Evolutionary conservation across 306 rosid genomes (phyloP).

Genomic region (Urtica urens): DNA sequence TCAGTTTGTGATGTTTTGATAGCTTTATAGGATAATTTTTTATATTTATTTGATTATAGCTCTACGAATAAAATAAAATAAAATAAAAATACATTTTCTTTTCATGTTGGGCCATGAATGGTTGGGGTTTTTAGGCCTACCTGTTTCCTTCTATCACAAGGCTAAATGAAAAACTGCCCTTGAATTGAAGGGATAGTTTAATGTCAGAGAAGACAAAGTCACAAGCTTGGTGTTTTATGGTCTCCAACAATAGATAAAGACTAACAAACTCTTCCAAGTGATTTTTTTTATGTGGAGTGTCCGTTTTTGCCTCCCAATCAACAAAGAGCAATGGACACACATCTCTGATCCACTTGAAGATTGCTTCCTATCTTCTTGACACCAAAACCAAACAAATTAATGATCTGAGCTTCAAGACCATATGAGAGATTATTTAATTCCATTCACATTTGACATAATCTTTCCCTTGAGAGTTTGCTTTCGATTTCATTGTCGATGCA

Average conservation of each 20-base stretch:
- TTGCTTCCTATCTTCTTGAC: slow-evolving; percentile 46
- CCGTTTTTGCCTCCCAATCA: slow-evolving; percentile 17
- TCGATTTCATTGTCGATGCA: slow-evolving; percentile 3
- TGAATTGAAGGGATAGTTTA: slow-evolving; percentile 14
- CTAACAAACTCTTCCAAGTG: slow-evolving; percentile 9
- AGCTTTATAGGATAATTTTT: neutral
- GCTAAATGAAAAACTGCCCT: slow-evolving; percentile 2
- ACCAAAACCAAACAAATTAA: slow-evolving; percentile 29
- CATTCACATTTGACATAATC: neutral
- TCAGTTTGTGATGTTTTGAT: no score
- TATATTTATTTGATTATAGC: neutral
- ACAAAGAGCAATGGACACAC: slow-evolving; percentile 14
- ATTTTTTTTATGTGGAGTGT: slow-evolving; percentile 10
- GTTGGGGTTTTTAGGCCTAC: slow-evolving; percentile 29
- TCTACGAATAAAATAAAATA: no score
- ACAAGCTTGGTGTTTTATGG: slow-evolving; percentile 39
- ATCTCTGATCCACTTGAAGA: slow-evolving; percentile 26
- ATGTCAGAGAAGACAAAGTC: slow-evolving; percentile 29
- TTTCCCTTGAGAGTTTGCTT: neutral
- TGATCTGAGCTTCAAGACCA: slow-evolving; percentile 11
- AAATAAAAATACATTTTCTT: neutral
- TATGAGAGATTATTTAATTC: neutral
- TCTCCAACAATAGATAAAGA: slow-evolving; percentile 24
- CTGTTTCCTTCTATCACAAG: slow-evolving; percentile 16
- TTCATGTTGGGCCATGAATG: slow-evolving; percentile 10